Evolutionary conservation across 73 alveolate genomes (phyloP), one percentile per base, ranked within the genome.

Genomic region (Stentor coeruleus): DNA sequence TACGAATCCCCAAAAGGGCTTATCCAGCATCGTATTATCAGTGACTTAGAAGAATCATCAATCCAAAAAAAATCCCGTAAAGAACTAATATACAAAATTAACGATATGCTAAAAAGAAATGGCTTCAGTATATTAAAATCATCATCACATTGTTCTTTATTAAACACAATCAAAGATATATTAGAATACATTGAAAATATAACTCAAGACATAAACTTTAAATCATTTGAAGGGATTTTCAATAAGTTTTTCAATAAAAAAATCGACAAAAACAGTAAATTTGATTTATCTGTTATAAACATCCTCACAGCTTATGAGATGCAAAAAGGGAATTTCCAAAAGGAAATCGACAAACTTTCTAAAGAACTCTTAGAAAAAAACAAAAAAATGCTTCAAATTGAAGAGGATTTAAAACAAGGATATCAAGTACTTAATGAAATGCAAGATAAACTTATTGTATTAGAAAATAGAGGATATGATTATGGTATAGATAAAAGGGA

Each of bases 41-140:
- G 79, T 40, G 39, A 33, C 37, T 66, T 66, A 33, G 79, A 66
- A 66, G 79, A 66, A 1, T 31, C 79, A 66, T 28, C n/a, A 26
- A 66, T 20, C 33, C 1, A 28, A 66, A 66, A 66, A 66, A 40
- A 66, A 1, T 26, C 36, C 11, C n/a, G 33, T 66, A 37, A 33
- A 26, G 37, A 66, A 66, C 20, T 66, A 15, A 66, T 66, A 20
- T 28, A 20, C 1, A 20, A 66, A 28, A 33, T 66, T 15, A 66
- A 66, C 33, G 79, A 66, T 28, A 66, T 66, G n/a, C 37, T 66
- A 15, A 31, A 20, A 66, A 66, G 37, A 66, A 0, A 1, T 33
- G 37, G 37, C 33, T 66, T 66, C 33, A 26, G 15, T 20, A 26
- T 31, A 11, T 26, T 66, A 26, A 31, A 66, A 40, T 49, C 66